These are phyloP conservation scores for Zymoseptoria ardabiliae DNA, from an alignment of 2,329 filamentous ascomycete genomes.

Conservation along the genomic window DNA sequence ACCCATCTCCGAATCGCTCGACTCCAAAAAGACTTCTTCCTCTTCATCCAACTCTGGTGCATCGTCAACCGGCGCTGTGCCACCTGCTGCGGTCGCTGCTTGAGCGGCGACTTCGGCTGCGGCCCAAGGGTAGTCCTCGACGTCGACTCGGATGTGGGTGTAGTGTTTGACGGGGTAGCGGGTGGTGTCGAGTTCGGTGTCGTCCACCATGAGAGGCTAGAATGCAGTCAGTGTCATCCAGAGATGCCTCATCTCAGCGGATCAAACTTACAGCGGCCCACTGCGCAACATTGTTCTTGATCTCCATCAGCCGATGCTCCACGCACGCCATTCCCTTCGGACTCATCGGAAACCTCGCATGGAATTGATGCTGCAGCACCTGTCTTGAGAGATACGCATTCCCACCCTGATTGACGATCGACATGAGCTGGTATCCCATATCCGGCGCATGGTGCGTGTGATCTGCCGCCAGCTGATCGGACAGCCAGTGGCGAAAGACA, in stretches of 20 bases:
- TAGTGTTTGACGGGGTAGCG: constrained; percentile 36
- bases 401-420: constrained; percentile 33
- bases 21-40: background rate
- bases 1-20: background rate
- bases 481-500: constrained; percentile 43
- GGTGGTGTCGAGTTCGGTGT: constrained; percentile 34
- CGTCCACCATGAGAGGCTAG: constrained; percentile 32
- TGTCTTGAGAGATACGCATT: constrained; percentile 38
- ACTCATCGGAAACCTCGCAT: constrained; percentile 38
- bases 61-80: background rate
- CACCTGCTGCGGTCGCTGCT: background rate
- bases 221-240: background rate
- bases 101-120: background rate
- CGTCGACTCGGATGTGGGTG: constrained; percentile 38
- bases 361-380: constrained; percentile 32
- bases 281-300: constrained; percentile 38
- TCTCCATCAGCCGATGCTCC: constrained; percentile 34
- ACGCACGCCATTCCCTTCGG: constrained; percentile 37
- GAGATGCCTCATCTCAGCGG: background rate
- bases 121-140: constrained; percentile 37
- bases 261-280: constrained; percentile 24
- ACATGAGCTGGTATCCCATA: constrained; percentile 42
- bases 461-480: constrained; percentile 34
- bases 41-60: background rate
- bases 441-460: constrained; percentile 35